Evolutionary conservation across 2,329 filamentous ascomycete genomes (phyloP), one percentile per base, ranked within the genome.

Genomic region (Trichoderma citrinoviride): DNA sequence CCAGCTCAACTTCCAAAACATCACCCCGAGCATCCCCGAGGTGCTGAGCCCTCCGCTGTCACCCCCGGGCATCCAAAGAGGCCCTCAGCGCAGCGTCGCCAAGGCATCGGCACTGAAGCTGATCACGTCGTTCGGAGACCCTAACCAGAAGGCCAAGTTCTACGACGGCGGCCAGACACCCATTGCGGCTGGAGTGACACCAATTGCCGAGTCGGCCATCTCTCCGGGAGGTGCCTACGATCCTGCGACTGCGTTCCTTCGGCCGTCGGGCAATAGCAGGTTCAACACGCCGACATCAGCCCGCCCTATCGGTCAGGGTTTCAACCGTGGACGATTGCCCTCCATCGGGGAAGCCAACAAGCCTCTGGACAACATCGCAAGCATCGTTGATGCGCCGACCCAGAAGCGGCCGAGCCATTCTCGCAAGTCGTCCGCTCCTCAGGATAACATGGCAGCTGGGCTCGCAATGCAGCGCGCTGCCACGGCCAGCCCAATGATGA

Each of bases 61-160:
- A 1, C 90, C 91, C 8, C 90, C 90, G 0, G 86, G 85, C 25
- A 73, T 87, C 57, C 84, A 83, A 67, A 82, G 80, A 67, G 85
- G 85, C 2, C 84, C 86, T 61, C 82, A 85, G 74, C 79, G 84
- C 68, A 84, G 84, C 78, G 87, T 92, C 58, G 87, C 89, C 14
- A 96, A 96, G 79, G 89, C 90, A 29, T 91, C 92, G 10, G 87
- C 94, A 0, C 81, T 98, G 66, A 97, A 96, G 75, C 85, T 98
- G 2, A 96, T 98, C 71, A 98, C 95, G 0, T 89, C 90, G 0
- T 98, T 99, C 72, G 90, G 87, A 7, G 86, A 88, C 54, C 81
- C 82, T 52, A 79, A 78, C 5, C 80, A 81, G 23, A 88, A 89
- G 67, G 86, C 88, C 61, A 87, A 86, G 76, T 87, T 91, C 77